These are phyloP conservation scores for Colletotrichum horii DNA, from an alignment of 2,329 filamentous ascomycete genomes.

Conservation along the genomic window DNA sequence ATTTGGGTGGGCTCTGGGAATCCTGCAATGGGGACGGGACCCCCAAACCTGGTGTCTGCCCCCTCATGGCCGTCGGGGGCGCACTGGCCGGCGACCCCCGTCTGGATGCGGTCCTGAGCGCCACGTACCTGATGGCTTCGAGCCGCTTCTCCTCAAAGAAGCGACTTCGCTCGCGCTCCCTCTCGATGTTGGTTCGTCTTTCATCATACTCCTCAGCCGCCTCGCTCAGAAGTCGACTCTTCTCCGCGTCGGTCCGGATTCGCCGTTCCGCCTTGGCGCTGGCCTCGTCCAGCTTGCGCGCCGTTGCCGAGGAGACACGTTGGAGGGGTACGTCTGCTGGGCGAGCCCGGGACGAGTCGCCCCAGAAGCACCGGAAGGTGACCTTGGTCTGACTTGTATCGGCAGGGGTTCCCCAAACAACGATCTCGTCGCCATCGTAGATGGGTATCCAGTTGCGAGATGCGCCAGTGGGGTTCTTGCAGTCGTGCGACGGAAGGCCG, in stretches of 20 bases:
- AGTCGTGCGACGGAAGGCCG: conserved; percentile 62
- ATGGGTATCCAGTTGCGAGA: conserved; percentile 71
- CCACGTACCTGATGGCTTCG: conserved; percentile 49
- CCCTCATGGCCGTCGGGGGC: conserved; percentile 9
- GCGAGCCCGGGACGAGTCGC: conserved; percentile 54
- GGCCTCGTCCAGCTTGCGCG: conserved; percentile 52
- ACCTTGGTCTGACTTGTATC: conserved; percentile 45
- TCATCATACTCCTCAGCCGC: conserved; percentile 50
- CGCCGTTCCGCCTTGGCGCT: conserved; percentile 51
- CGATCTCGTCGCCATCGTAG: conserved; percentile 78
- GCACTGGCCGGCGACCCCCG: conserved; percentile 21
- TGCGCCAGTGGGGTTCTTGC: conserved; percentile 57
- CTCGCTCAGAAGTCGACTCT: conserved; percentile 44
- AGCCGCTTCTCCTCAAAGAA: conserved; percentile 54
- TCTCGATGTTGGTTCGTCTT: conserved; percentile 44
- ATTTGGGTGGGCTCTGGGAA: neutral
- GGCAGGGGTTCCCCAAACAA: conserved; percentile 66
- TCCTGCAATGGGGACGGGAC: conserved; percentile 5
- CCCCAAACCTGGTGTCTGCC: neutral
- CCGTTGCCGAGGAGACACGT: conserved; percentile 42
- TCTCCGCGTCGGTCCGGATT: conserved; percentile 43
- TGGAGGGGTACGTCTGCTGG: conserved; percentile 37
- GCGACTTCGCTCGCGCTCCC: conserved; percentile 54
- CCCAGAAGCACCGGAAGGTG: conserved; percentile 60
- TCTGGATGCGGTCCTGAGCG: conserved; percentile 10